These are phyloP conservation scores for Sporisorium graminicola DNA, from an alignment of 1,284 basidiomycete genomes.

Conservation along the genomic window DNA sequence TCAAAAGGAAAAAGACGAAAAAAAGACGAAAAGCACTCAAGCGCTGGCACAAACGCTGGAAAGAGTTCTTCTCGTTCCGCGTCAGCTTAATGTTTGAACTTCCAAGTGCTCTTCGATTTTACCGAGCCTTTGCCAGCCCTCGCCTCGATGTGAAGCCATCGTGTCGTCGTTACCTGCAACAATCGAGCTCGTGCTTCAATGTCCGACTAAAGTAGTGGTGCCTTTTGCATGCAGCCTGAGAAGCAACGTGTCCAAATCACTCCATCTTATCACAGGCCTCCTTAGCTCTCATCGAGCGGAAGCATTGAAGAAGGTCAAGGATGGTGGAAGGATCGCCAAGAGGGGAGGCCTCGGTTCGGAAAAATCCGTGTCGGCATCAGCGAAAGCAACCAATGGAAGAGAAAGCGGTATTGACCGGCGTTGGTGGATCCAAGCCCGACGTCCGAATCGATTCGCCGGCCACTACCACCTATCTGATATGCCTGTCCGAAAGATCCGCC, in stretches of 20 bases:
- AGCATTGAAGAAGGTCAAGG: background rate
- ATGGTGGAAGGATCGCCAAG: background rate
- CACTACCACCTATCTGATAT: background rate
- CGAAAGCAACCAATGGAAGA: constrained; percentile 12
- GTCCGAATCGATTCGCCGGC: background rate
- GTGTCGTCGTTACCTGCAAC: background rate
- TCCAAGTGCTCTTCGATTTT: constrained; percentile 2
- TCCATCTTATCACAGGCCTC: background rate
- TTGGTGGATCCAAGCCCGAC: constrained; percentile 2
- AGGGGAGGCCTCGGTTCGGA: constrained; percentile 13
- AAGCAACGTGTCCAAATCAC: background rate
- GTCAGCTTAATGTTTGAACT: constrained; percentile 21
- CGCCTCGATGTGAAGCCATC: background rate
- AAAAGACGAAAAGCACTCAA: background rate
- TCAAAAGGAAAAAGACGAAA: background rate
- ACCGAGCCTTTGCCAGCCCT: background rate
- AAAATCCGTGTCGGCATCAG: constrained; percentile 20
- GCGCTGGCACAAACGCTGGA: background rate
- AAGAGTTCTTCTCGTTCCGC: constrained; percentile 30
- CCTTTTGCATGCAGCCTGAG: background rate
- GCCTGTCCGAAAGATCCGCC: constrained; percentile 11
- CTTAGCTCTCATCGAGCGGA: background rate
- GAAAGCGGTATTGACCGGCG: constrained; percentile 38
- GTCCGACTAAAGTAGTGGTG: constrained; percentile 4
- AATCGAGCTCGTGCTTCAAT: background rate